These are phyloP conservation scores for Aspergillus pseudotamarii DNA, from an alignment of 2,329 filamentous ascomycete species.

Conservation along the genomic window DNA sequence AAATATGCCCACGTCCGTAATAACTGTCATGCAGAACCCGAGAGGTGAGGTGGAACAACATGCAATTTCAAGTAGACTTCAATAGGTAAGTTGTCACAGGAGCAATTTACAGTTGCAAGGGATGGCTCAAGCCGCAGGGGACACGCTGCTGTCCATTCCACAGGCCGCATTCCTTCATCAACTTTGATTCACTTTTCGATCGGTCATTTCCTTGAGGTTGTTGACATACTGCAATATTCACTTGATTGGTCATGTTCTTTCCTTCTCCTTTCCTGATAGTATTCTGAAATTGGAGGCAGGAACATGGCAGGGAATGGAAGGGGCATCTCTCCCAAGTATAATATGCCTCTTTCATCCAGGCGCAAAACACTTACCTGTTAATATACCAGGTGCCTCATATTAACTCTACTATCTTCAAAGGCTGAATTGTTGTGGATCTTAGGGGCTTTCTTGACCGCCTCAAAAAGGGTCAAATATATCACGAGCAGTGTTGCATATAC, in stretches of 20 bases:
- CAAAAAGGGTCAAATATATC: not conserved
- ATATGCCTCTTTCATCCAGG: not conserved
- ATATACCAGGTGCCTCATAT: not conserved
- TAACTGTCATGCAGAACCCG: not conserved
- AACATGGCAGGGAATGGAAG: not conserved
- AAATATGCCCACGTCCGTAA: not conserved
- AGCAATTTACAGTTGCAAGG: not conserved
- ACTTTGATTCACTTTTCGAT: not conserved
- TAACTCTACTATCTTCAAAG: not conserved
- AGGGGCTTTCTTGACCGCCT: not conserved
- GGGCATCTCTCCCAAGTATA: not conserved
- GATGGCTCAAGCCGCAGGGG: not conserved
- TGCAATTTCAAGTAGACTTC: not conserved
- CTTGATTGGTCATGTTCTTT: not conserved
- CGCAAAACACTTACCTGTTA: not conserved
- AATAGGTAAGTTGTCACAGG: not conserved
- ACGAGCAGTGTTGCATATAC: not conserved
- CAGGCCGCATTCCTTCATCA: not conserved
- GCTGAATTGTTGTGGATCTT: not conserved
- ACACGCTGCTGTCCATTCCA: not conserved
- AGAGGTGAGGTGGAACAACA: not conserved
- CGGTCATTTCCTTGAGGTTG: not conserved
- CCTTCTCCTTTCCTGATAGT: not conserved
- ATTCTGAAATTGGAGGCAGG: not conserved
- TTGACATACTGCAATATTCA: not conserved